Base-by-base conservation (phyloP, 2,329 filamentous ascomycete genomes). In the Penicillium sp. region DNA sequence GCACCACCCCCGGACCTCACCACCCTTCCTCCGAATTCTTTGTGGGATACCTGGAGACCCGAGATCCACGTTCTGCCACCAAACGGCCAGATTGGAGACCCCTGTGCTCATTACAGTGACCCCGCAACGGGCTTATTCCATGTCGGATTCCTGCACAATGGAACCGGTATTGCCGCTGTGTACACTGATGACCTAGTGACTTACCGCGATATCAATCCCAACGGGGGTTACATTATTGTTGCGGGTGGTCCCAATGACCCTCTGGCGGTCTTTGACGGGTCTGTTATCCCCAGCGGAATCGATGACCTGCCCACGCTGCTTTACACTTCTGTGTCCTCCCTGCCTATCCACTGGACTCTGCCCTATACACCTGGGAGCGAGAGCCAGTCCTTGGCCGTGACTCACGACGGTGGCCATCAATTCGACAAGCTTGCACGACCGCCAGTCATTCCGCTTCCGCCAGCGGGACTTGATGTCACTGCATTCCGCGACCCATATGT, bases 341-440 rank as follows among this genome's bases (percentile, higher is more conserved):
- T 83, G 2, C 82, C 82, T 0, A 82, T 81, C 13, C 78, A 74
- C 60, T 84, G 80, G 79, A 65, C 68, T 6, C 68, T 79, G n/a
- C 75, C 75, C 1, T 84, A 84, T 62, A 73, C 71, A 1, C 74
- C 74, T 0, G 78, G 78, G 35, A 81, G 80, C 2, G 82, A 84
- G 66, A 79, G 75, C 1, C 82, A 83, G 61, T 78, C 76, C 49
- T 65, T 83, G 19, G 82, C 79, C 2, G 75, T 78, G 23, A 81
- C 79, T 13, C 73, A 71, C 19, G 81, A 84, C 56, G 81, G 81
- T 38, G 82, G 82, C 30, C 61, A 75, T 61, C 82, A 80, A 9
- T 84, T 81, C 78, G 68, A 81, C 61, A 72, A 83, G 59, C 80
- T 82, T 54, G 75, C 70, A 13, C 76, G 76, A 56, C 83, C 83